Percentiles rank a stretch among this genome's conserved stretches.
Evolutionary conservation across 768 basidiomycete genomes (phyloP).

Genomic region (Daedalea quercina): DNA sequence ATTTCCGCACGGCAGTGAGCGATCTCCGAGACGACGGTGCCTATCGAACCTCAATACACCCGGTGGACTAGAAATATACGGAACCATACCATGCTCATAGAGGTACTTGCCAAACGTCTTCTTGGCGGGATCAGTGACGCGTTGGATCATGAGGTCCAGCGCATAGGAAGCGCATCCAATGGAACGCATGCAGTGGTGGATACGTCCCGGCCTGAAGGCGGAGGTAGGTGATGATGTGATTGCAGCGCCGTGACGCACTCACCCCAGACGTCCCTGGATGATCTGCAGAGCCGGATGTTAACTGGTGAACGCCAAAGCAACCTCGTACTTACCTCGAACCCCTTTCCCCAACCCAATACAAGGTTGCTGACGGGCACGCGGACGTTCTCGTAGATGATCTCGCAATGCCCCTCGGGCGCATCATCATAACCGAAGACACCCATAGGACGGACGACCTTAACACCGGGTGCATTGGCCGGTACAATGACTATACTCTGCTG

Average conservation of each 20-base stretch:
- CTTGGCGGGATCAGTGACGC: conserved; percentile 86
- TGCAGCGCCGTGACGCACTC: neutral
- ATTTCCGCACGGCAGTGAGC: conserved; percentile 92
- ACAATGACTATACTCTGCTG: conserved; percentile 96
- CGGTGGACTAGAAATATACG: neutral
- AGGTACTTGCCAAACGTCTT: conserved; percentile 94
- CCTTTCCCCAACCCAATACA: conserved; percentile 88
- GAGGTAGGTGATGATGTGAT: neutral
- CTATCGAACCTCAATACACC: conserved; percentile 28
- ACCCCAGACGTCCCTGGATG: conserved; percentile 95
- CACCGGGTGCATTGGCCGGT: conserved; percentile 81
- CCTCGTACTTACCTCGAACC: conserved; percentile 66
- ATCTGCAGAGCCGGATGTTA: conserved; percentile 37
- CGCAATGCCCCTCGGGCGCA: conserved; percentile 95
- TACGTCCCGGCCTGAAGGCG: conserved; percentile 71
- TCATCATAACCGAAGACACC: conserved; percentile 91
- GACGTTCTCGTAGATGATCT: conserved; percentile 92
- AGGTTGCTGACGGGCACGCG: conserved; percentile 79
- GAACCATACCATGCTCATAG: conserved; percentile 91
- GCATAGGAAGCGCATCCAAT: conserved; percentile 85
- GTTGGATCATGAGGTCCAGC: conserved; percentile 80
- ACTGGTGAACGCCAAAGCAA: neutral
- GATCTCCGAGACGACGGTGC: conserved; percentile 85
- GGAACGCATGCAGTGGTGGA: conserved; percentile 97
- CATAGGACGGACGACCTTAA: conserved; percentile 90